Conservation (phyloP, 2,329 filamentous ascomycete species). For the Cercospora sp. region DNA sequence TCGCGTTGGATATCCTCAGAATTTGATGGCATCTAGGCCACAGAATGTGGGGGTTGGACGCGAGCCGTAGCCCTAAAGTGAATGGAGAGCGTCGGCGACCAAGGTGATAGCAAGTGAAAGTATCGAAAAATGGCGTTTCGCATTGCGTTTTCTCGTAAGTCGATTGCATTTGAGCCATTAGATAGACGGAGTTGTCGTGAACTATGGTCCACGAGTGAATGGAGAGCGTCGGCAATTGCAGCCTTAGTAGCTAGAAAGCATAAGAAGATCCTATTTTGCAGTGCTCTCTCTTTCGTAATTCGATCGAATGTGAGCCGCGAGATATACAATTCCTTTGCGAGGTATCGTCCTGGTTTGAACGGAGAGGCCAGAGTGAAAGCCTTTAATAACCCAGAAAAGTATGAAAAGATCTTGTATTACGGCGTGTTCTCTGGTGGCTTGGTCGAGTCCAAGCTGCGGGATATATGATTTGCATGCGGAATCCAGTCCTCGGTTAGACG, state of each 20-base stretch:
- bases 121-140: neutral
- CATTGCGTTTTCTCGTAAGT: neutral
- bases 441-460: neutral
- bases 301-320: neutral
- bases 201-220: too few species aligned
- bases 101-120: neutral
- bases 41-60: too few species aligned
- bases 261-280: too few species aligned
- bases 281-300: neutral
- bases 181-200: neutral
- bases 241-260: too few species aligned
- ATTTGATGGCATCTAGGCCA: too few species aligned
- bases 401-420: neutral
- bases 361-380: neutral
- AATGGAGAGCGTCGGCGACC: too few species aligned
- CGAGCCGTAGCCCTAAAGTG: too few species aligned
- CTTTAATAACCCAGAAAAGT: neutral
- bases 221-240: neutral
- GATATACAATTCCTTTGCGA: neutral
- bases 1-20: too few species aligned
- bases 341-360: neutral
- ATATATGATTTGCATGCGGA: neutral
- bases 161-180: neutral
- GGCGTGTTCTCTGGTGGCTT: neutral
- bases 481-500: neutral